Evolutionary conservation across 352 stramenopile genomes (phyloP).

Genomic region (Pythium periplocum): DNA sequence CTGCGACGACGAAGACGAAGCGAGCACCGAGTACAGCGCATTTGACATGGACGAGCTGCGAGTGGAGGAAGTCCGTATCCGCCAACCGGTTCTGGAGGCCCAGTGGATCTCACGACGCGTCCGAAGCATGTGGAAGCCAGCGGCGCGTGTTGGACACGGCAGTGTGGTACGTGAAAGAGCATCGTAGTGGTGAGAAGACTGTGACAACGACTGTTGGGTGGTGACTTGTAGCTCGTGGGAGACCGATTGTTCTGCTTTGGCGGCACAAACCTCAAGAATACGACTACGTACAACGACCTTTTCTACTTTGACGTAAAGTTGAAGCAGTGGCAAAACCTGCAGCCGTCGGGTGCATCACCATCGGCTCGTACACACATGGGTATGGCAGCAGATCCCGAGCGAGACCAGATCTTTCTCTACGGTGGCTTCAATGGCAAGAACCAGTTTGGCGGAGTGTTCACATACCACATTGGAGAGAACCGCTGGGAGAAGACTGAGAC

Average conservation of each 20-base stretch:
- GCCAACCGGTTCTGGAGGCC: conserved; percentile 38
- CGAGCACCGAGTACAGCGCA: background rate
- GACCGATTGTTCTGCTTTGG: conserved; percentile 70
- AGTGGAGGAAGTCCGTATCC: conserved; percentile 56
- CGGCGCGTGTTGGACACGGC: conserved; percentile 49
- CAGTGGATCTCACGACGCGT: conserved; percentile 41
- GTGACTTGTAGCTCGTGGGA: conserved; percentile 29
- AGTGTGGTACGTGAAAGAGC: conserved; percentile 35
- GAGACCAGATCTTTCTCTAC: conserved; percentile 61
- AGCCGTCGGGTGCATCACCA: conserved; percentile 24
- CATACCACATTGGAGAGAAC: conserved; percentile 41
- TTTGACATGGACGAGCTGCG: conserved; percentile 54
- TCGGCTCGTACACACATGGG: conserved; percentile 43
- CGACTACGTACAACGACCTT: conserved; percentile 60
- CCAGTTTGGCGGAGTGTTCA: conserved; percentile 53
- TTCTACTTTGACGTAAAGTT: conserved; percentile 68
- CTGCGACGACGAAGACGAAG: conserved; percentile 10
- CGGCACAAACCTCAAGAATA: conserved; percentile 44
- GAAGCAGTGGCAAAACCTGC: conserved; percentile 48
- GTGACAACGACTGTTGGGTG: background rate
- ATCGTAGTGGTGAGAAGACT: background rate
- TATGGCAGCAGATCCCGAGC: conserved; percentile 35
- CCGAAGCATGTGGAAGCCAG: conserved; percentile 56
- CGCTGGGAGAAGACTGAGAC: conserved; percentile 52
- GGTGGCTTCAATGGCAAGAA: conserved; percentile 48